Evolutionary conservation across 768 basidiomycete genomes (phyloP).

Genomic region (Phylloporus rhodoxanthus): DNA sequence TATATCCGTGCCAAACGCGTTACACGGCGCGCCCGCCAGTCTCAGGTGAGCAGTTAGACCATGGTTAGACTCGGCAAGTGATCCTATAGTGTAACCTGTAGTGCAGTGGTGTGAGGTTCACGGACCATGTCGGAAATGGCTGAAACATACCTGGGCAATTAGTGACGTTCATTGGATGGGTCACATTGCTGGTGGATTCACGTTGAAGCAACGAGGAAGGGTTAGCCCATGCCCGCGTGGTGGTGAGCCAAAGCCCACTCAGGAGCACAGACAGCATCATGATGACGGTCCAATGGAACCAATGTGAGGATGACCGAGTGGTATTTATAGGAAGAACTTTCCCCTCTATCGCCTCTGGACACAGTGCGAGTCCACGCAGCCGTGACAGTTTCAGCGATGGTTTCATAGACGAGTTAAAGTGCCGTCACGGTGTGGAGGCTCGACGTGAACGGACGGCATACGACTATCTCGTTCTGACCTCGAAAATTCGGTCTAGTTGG

Average conservation of each 20-base stretch:
- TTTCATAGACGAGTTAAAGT: neutral
- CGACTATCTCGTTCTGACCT: neutral
- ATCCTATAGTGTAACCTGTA: constrained; percentile 50
- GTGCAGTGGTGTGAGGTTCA: neutral
- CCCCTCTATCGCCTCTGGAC: neutral
- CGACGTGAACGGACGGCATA: neutral
- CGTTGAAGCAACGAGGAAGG: constrained; percentile 8
- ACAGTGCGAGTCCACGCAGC: neutral
- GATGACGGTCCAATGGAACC: neutral
- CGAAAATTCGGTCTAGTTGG: no score
- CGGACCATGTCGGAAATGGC: neutral
- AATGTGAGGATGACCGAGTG: no score
- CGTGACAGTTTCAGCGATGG: neutral
- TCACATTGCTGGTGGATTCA: neutral
- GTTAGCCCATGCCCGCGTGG: neutral
- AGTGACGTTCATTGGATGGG: constrained; percentile 27
- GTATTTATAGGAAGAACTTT: neutral
- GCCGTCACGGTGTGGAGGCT: neutral
- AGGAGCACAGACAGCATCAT: constrained; percentile 8
- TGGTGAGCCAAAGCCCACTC: constrained; percentile 5
- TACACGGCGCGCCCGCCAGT: constrained; percentile 52
- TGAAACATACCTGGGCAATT: constrained; percentile 26
- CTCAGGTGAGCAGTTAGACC: constrained; percentile 52
- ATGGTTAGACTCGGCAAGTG: constrained; percentile 36
- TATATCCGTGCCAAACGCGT: constrained; percentile 61